phyloP scores from a whole-genome alignment of 768 basidiomycete species.

The Phylloporus sp. region DNA sequence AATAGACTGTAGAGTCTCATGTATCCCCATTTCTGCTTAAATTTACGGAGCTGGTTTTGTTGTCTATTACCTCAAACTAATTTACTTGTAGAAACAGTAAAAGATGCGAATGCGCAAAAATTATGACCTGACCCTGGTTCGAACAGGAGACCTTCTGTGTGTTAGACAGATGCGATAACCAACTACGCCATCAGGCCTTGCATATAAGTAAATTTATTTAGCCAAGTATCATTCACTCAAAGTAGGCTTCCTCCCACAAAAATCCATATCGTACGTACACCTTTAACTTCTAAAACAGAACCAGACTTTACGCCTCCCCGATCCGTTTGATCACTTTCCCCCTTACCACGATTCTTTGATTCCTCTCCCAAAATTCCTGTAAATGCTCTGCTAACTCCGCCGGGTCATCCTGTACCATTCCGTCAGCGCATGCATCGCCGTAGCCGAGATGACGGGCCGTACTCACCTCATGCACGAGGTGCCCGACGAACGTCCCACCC shows the following conservation, averaged over 20 bases:
- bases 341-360: conserved; percentile 66
- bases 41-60: neutral
- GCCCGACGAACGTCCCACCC: conserved; percentile 60
- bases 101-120: neutral
- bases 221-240: too few species aligned
- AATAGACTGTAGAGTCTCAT: conserved; percentile 24
- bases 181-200: conserved; percentile 37
- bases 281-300: neutral
- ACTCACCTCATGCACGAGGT: conserved; percentile 89
- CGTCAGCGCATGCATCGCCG: too few species aligned
- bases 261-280: neutral
- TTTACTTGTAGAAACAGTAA: neutral
- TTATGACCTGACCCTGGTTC: conserved; percentile 48
- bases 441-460: too few species aligned
- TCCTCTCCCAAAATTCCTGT: conserved; percentile 87
- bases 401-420: conserved; percentile 69
- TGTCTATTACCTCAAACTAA: neutral
- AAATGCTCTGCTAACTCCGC: conserved; percentile 71
- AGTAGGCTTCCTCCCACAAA: too few species aligned
- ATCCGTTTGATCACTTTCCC: conserved; percentile 46
- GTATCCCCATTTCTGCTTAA: conserved; percentile 18
- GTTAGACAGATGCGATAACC: conserved; percentile 81
- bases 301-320: conserved; percentile 37
- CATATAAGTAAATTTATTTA: too few species aligned
- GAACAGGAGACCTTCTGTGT: conserved; percentile 72